Evolutionary conservation across 2,329 filamentous ascomycete genomes (phyloP).

Genomic region (Beauveria varroae): DNA sequence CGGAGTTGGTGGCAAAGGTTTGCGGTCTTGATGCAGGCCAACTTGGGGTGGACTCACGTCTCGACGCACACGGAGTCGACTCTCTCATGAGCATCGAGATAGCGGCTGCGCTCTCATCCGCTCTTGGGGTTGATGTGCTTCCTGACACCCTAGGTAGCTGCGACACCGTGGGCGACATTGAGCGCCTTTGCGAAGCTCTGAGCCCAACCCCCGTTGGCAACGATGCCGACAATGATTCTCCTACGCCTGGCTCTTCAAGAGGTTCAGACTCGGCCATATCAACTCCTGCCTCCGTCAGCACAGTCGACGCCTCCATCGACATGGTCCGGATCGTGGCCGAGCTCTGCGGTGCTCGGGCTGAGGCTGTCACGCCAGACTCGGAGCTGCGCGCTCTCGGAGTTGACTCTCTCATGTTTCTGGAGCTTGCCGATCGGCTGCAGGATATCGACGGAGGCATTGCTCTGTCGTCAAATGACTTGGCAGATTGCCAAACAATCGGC

Average conservation of each 20-base stretch:
- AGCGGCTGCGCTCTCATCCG: conserved; percentile 13
- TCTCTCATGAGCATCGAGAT: conserved; percentile 21
- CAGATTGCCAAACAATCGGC: not conserved
- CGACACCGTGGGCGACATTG: not conserved
- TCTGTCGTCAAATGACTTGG: not conserved
- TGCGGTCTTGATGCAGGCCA: conserved; percentile 19
- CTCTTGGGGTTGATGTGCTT: conserved; percentile 17
- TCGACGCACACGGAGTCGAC: conserved; percentile 19
- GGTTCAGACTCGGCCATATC: not conserved
- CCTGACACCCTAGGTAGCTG: conserved; percentile 4
- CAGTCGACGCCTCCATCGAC: not conserved
- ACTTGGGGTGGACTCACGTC: not conserved
- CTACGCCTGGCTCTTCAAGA: not conserved
- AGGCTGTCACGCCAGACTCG: not conserved
- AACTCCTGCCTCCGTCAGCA: not conserved
- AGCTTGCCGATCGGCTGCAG: not conserved
- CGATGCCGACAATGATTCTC: not conserved
- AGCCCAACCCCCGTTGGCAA: not conserved
- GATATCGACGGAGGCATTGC: not conserved
- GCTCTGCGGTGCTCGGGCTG: not conserved
- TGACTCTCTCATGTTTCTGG: not conserved
- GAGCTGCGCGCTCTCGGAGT: not conserved
- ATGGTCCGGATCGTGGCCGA: not conserved
- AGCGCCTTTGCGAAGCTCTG: not conserved
- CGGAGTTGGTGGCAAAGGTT: conserved; percentile 16